Percentiles rank a stretch among this genome's conserved stretches.
phyloP scores from a whole-genome alignment of 2,329 filamentous ascomycete species.

The Pseudopyricularia cyperi region DNA sequence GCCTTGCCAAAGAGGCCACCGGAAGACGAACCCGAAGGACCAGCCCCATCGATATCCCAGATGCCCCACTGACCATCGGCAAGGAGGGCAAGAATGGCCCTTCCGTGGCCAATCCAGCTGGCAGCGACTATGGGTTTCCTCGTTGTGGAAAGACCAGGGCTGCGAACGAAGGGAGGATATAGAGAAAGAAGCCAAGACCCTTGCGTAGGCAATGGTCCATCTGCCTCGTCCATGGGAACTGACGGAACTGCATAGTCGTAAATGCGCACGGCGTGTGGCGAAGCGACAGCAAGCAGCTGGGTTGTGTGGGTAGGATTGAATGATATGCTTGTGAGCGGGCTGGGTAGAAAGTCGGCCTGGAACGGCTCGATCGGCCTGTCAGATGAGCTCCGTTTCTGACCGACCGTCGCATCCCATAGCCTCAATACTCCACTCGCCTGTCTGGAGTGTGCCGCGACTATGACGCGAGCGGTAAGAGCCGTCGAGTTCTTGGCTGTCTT shows the following conservation, averaged over 20 bases:
- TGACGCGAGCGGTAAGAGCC: constrained; percentile 22
- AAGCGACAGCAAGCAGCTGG: constrained; percentile 43
- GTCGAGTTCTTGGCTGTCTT: constrained; percentile 16
- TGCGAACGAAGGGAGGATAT: constrained; percentile 41
- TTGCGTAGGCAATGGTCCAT: constrained; percentile 39
- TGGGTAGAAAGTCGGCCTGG: constrained; percentile 45
- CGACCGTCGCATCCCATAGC: constrained; percentile 44
- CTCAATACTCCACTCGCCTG: constrained; percentile 46
- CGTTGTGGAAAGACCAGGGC: constrained; percentile 23
- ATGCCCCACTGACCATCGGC: constrained; percentile 56
- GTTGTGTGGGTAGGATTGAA: constrained; percentile 48
- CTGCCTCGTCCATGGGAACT: constrained; percentile 35
- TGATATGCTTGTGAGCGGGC: constrained; percentile 39
- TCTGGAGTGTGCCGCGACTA: constrained; percentile 47
- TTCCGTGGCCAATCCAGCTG: constrained; percentile 47
- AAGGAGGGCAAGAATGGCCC: constrained; percentile 43
- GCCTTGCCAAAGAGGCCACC: constrained; percentile 33
- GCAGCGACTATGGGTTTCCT: constrained; percentile 51
- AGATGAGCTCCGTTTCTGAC: constrained; percentile 22
- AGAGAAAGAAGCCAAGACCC: constrained; percentile 53
- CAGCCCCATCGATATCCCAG: constrained; percentile 50
- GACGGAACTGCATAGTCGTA: constrained; percentile 47
- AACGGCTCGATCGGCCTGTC: constrained; percentile 32
- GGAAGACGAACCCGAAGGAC: constrained; percentile 21
- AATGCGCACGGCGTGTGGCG: constrained; percentile 42